Evolutionary conservation across 192 early-diverging fungal species (phyloP).

Genomic region (Entomortierella parvispora): DNA sequence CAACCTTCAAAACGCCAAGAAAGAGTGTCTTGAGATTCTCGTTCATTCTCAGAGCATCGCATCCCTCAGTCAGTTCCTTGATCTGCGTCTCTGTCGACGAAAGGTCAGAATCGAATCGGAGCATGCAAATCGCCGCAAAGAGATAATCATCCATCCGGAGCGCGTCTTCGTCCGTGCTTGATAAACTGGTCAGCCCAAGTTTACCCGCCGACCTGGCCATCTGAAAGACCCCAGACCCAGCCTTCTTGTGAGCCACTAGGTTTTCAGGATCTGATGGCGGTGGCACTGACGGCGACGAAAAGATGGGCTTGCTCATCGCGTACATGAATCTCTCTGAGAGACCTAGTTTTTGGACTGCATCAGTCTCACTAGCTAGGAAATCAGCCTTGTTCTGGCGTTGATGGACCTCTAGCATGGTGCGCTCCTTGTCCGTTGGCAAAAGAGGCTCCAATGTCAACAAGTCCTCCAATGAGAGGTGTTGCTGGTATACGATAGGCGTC

Average conservation of each 20-base stretch:
- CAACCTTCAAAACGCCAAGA: conserved; percentile 40
- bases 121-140: conserved; percentile 42
- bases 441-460: conserved; percentile 39
- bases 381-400: conserved; percentile 30
- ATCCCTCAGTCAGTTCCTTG: conserved; percentile 31
- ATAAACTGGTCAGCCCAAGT: not conserved
- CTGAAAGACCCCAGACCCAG: conserved; percentile 26
- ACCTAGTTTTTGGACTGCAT: conserved; percentile 33
- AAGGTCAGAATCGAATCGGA: conserved; percentile 33
- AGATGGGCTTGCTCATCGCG: conserved; percentile 30
- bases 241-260: not conserved
- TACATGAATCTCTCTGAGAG: conserved; percentile 45
- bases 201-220: conserved; percentile 7
- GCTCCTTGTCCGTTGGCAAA: conserved; percentile 37
- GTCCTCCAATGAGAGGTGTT: conserved; percentile 33
- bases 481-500: conserved; percentile 33
- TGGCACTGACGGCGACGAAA: conserved; percentile 2
- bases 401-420: conserved; percentile 19
- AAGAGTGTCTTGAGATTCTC: conserved; percentile 39
- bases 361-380: conserved; percentile 18
- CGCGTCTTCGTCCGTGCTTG: conserved; percentile 13
- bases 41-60: conserved; percentile 35
- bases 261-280: not conserved
- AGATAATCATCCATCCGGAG: conserved; percentile 39
- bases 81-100: conserved; percentile 24